Evolutionary conservation across 345 rosid genomes (phyloP).

Genomic region (Populus simonii): DNA sequence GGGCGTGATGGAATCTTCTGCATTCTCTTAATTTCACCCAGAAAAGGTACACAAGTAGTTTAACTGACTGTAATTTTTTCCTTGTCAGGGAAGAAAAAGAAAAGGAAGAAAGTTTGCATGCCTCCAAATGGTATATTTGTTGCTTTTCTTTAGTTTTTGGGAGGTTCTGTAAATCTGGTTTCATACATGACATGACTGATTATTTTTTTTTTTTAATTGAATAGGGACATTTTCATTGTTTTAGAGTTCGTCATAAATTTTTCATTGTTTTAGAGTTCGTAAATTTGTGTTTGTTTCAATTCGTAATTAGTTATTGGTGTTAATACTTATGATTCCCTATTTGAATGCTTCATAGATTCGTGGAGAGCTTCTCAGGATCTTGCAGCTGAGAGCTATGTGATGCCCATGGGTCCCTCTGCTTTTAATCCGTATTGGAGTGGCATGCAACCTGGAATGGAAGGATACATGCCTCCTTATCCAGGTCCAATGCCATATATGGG

Average conservation of each 20-base stretch:
- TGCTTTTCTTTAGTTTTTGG: not conserved
- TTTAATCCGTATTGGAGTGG: conserved; percentile 75
- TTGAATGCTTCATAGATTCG: conserved; percentile 44
- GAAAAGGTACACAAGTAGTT: not conserved
- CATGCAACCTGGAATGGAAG: conserved; percentile 75
- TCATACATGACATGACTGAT: not conserved
- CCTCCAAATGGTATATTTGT: conserved; percentile 50
- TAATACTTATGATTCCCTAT: not conserved
- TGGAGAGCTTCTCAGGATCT: conserved; percentile 70
- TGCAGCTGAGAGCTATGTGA: conserved; percentile 71
- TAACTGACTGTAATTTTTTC: conserved; percentile 10
- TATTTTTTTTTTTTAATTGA: too few species aligned
- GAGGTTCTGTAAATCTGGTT: conserved; percentile 8
- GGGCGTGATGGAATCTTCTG: not conserved
- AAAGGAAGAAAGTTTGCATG: conserved; percentile 69
- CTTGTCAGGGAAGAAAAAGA: conserved; percentile 70
- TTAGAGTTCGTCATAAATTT: not conserved
- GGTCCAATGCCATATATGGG: conserved; percentile 60
- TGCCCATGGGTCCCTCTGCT: conserved; percentile 68
- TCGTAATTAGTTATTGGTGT: not conserved
- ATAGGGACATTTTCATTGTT: not conserved
- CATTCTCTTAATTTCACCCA: not conserved
- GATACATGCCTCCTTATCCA: conserved; percentile 49
- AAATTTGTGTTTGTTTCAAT: not conserved
- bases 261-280: not conserved